Percentiles rank a stretch among this genome's conserved stretches.
Evolutionary conservation across 78 protist genomes (phyloP).

Genomic region (Dictyostelium brefeldianum): DNA sequence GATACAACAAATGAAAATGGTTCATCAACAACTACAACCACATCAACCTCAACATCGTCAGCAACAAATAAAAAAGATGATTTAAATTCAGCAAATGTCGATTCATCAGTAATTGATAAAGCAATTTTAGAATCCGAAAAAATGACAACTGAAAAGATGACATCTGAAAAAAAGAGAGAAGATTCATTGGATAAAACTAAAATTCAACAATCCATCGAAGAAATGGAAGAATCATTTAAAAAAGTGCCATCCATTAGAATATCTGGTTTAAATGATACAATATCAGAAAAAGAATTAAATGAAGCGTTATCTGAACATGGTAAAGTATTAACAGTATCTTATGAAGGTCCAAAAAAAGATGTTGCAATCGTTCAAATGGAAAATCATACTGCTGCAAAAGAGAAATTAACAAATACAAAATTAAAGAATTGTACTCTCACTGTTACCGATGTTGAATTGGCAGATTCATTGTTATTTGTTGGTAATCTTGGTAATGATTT

Average conservation of each 20-base stretch:
- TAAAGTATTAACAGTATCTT: neutral
- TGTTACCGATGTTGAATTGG: constrained; percentile 20
- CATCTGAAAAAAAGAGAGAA: constrained; percentile 25
- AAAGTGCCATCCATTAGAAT: constrained; percentile 31
- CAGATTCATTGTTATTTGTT: constrained; percentile 46
- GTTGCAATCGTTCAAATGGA: constrained; percentile 52
- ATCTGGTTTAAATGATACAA: constrained; percentile 56
- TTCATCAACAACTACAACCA: neutral
- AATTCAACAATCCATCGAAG: constrained; percentile 13
- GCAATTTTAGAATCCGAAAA: constrained; percentile 36
- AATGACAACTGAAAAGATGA: constrained; percentile 34
- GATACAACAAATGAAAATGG: neutral
- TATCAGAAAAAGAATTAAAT: constrained; percentile 48
- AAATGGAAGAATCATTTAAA: constrained; percentile 74
- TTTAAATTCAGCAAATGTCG: constrained; percentile 11
- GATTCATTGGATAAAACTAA: constrained; percentile 16
- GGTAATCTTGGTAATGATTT: constrained; percentile 66
- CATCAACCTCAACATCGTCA: neutral
- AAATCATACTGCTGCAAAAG: constrained; percentile 13
- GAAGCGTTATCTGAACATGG: constrained; percentile 28
- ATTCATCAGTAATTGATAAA: constrained; percentile 7
- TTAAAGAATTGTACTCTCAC: constrained; percentile 57
- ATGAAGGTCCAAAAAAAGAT: constrained; percentile 67
- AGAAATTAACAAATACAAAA: constrained; percentile 32
- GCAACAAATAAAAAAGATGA: neutral